Evolutionary conservation across 2,329 filamentous ascomycete species (phyloP), one percentile per base, ranked within the genome.

Genomic region (Fusarium albidum): DNA sequence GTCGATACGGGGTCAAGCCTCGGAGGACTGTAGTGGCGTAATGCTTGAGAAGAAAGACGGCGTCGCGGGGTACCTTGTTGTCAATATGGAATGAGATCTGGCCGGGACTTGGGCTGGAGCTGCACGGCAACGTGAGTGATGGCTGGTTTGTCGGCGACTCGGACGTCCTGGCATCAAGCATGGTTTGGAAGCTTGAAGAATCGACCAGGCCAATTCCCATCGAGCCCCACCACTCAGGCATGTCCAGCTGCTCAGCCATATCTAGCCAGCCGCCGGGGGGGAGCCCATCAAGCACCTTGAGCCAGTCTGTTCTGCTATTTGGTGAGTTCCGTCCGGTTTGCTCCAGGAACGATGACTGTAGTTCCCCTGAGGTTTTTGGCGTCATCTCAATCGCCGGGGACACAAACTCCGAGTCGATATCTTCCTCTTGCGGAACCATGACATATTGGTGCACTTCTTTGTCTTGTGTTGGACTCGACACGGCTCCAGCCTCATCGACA

Each of bases 1-100:
- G 59, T 1, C 44, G 46, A 15, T 63, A 62, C 1, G 59, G 59
- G 0, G 59, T 63, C 3, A 62, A 11, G 0, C 59, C 59, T 1
- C 47, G 52, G 6, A 62, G 59, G 3, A 62, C 48, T 1, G 38
- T 54, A 1, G 59, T 57, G 0, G 51, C 44, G 7, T 63, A 62
- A 3, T 62, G 59, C 9, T 63, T 62, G 0, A 62, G 13, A 0
- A 62, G 9, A 1, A 62, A 40, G 0, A 63, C 51, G n/a, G 59
- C 55, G 10, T 62, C 59, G 1, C 15, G 18, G 0, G 59, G 59
- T 0, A 62, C 43, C 2, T 46, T 31, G 5, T 12, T 32, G 8
- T 55, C 38, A 8, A 31, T n/a, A 5, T 18, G 26, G 2, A 38
- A 31, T 4, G 49, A 29, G 3, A 61, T 14, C 1, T 32, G 17